Percentiles rank a stretch among this genome's conserved stretches.
phyloP scores from a whole-genome alignment of 257 asterid species.

The Petrea volubilis region DNA sequence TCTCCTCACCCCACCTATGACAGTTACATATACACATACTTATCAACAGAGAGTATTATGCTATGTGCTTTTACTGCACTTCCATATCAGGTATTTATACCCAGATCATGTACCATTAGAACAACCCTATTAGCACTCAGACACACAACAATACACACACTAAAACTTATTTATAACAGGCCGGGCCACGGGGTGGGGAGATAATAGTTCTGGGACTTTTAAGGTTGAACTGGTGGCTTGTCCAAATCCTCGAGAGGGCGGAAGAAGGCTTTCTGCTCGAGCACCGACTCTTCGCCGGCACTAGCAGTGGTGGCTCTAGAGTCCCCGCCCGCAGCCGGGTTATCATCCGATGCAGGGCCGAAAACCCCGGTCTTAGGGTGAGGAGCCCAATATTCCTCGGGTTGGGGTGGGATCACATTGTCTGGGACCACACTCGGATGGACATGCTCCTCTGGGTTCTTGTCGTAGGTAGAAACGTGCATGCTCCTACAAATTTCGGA shows the following conservation, averaged over 20 bases:
- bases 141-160: too few relatives aligned
- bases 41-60: too few relatives aligned
- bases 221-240: slow-evolving; percentile 58
- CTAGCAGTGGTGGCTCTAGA: slow-evolving; percentile 1
- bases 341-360: slow-evolving; percentile 57
- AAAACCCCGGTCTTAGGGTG: slow-evolving; percentile 88
- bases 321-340: slow-evolving; percentile 15
- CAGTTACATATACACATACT: neutral
- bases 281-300: slow-evolving; percentile 42
- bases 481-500: slow-evolving; percentile 49
- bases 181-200: neutral
- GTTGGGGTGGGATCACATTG: slow-evolving; percentile 43
- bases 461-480: slow-evolving; percentile 73
- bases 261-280: slow-evolving; percentile 81
- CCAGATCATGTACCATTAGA: neutral
- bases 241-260: slow-evolving; percentile 86
- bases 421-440: slow-evolving; percentile 61
- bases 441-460: slow-evolving; percentile 70
- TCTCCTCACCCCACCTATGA: neutral
- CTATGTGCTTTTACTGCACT: slow-evolving; percentile 9
- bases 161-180: slow-evolving; percentile 18
- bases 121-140: neutral
- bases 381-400: slow-evolving; percentile 73
- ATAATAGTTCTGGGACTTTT: slow-evolving; percentile 19
- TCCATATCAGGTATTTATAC: neutral